Evolutionary conservation across 2,329 filamentous ascomycete species (phyloP), one percentile per base, ranked within the genome.

Genomic region (Coniella lustricola): DNA sequence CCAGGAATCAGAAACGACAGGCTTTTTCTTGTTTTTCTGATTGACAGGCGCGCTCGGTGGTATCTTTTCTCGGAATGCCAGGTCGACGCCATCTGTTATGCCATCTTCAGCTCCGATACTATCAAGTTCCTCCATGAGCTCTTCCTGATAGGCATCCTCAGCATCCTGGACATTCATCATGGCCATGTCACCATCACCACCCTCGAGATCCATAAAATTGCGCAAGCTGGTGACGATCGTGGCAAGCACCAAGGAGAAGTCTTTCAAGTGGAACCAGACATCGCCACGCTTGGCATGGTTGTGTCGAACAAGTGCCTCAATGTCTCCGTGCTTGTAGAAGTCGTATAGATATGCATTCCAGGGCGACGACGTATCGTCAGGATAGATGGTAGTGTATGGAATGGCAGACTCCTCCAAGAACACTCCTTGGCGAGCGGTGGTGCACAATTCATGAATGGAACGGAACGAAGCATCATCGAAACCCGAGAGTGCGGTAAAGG

Each of bases 351-450:
- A 86, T 0, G 81, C 80, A 55, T 87, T 87, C 51, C 81, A 70
- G 0, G 75, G 76, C 12, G 64, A 60, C 53, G 49, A 44, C 3
- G 72, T 69, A 46, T 84, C 77, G 21, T 80, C 67, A 0, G 79
- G 77, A 55, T 76, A 76, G 10, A 87, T 65, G 4, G 74, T 72
- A 4, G 90, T 72, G 59, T 85, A 78, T 0, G 87, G 87, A 20
- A 91, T 79, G 1, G 84, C 81, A 0, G 82, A 75, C 58, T 87
- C 77, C 57, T 91, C 87, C 0, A 91, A 74, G 67, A 88, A 90
- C 1, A 91, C 78, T 1, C 80, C 85, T 7, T 72, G 72, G 22
- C 87, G 79, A 7, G 78, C 75, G 1, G 77, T 83, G 8, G 69
- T 67, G 61, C 84, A 87, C 1, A 91, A 73, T 43, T 90, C 84